Conservation (phyloP, 2,329 filamentous ascomycete genomes). For the Stachybotrys chlorohalonatus region DNA sequence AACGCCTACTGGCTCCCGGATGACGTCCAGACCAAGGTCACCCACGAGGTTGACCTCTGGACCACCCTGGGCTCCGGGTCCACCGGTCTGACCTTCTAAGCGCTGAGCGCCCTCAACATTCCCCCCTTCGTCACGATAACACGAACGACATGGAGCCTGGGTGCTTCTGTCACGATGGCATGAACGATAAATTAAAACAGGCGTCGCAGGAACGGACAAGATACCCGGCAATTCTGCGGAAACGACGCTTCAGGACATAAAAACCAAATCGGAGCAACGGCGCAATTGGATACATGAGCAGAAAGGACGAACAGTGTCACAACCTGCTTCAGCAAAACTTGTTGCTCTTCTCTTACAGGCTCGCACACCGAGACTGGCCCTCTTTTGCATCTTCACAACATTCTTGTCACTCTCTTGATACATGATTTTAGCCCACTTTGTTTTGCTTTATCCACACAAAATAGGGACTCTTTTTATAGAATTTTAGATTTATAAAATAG, state of each 20-base stretch:
- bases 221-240: background rate
- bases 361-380: background rate
- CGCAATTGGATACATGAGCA: background rate
- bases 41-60: conserved; percentile 37
- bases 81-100: conserved; percentile 11
- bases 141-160: background rate
- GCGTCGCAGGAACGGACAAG: background rate
- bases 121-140: background rate
- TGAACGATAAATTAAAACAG: background rate
- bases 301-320: background rate
- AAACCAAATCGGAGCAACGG: background rate
- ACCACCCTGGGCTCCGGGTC: conserved; percentile 36
- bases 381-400: background rate
- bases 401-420: background rate
- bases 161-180: background rate
- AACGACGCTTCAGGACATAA: background rate
- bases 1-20: conserved; percentile 45
- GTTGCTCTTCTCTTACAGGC: background rate
- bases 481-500: background rate
- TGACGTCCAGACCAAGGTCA: conserved; percentile 47
- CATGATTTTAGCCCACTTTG: background rate
- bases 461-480: background rate
- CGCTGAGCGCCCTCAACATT: background rate
- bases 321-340: too few relatives aligned
- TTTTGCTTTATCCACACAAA: too few relatives aligned